Evolutionary conservation across 768 basidiomycete species (phyloP), one percentile per base, ranked within the genome.

Genomic region (Neoboletus magnificus): DNA sequence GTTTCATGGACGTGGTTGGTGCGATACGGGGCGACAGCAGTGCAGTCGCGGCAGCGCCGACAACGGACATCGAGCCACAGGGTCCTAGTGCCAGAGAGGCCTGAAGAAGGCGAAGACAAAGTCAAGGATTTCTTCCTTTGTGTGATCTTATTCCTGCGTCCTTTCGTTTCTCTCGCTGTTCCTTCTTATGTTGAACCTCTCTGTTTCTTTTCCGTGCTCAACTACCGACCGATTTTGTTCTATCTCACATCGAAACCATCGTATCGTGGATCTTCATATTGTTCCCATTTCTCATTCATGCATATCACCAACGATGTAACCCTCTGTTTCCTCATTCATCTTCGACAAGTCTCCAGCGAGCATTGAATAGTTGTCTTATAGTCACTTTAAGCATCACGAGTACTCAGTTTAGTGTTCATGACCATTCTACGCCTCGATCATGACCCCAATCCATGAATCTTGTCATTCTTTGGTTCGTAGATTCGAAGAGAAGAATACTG

Each of bases 1-100:
- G 84, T 64, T 73, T 71, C 36, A 73, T 71, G 55, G 84, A 81
- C 71, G 65, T 71, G 8, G 67, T 68, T n/a, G 57, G 65, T 22
- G 67, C 55, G 29, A 64, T 4, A 49, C 80, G 68, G 37, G 67
- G 51, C 16, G 63, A 68, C 35, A 61, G 39, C 12, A 37, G 48
- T 43, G 44, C 48, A 13, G 37, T 29, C 8, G 77, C 68, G 76
- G 74, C 67, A 77, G 78, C 64, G 60, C 73, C 57, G 70, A 57
- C 55, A 16, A 49, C 56, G 37, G 68, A 63, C 18, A 22, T 32
- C 7, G 65, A 62, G 16, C 56, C 48, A 3, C 67, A 54, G 25
- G 50, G 33, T 15, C 41, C 52, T 16, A 49, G 55, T 16, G 13
- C 51, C 2, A 32, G 46, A 13, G 62, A 62, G 30, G 52, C 53